These are phyloP conservation scores for Larix kaempferi DNA, from an alignment of 75 land plant species.

Conservation along the genomic window DNA sequence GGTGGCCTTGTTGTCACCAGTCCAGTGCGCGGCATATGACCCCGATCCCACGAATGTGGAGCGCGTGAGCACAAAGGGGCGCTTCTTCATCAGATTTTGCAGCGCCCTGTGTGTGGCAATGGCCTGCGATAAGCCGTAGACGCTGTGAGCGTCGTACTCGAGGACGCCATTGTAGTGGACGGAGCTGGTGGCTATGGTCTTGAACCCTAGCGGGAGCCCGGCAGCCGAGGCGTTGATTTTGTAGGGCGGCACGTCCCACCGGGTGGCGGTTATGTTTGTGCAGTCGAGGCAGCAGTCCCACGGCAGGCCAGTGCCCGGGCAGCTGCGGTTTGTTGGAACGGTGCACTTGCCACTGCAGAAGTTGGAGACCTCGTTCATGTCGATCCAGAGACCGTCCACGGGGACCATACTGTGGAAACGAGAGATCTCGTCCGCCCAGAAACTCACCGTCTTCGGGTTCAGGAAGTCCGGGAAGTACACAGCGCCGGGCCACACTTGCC, in stretches of 20 bases:
- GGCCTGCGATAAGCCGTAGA: constrained; percentile 73
- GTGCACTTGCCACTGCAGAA: constrained; percentile 71
- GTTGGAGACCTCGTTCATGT: constrained; percentile 90
- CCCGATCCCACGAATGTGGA: constrained; percentile 81
- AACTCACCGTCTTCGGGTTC: constrained; percentile 47
- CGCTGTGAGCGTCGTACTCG: constrained; percentile 71
- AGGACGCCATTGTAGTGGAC: constrained; percentile 55
- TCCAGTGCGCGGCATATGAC: constrained; percentile 77
- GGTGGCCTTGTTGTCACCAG: constrained; percentile 77
- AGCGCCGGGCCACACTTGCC: constrained; percentile 49
- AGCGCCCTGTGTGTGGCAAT: constrained; percentile 69
- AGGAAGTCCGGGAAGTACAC: constrained; percentile 70
- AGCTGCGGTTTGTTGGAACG: constrained; percentile 26
- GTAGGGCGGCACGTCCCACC: constrained; percentile 82
- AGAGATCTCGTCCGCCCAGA: constrained; percentile 72
- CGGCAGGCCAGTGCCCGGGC: constrained; percentile 21
- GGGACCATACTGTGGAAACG: constrained; percentile 50
- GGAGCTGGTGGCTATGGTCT: constrained; percentile 76
- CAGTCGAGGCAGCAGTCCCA: constrained; percentile 81
- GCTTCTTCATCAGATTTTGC: constrained; percentile 33
- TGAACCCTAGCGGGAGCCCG: constrained; percentile 40
- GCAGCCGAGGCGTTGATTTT: constrained; percentile 58
- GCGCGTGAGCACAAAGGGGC: constrained; percentile 74
- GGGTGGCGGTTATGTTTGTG: constrained; percentile 38
- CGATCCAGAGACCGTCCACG: constrained; percentile 90